Conservation (phyloP, 179 eudicot species). For the Monotropa hypopitys region DNA sequence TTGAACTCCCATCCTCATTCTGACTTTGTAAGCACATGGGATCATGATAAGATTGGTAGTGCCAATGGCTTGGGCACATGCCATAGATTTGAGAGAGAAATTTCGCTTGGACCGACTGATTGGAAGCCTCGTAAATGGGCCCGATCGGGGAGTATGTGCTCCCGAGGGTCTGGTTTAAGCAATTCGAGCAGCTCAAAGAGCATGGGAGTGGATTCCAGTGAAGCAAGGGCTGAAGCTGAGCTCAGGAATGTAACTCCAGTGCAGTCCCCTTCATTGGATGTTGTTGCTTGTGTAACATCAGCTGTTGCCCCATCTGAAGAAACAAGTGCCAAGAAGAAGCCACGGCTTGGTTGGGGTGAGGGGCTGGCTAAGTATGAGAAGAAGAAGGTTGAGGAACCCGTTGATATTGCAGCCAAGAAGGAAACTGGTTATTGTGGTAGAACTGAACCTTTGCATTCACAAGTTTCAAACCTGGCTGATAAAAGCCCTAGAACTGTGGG, state of each 20-base stretch:
- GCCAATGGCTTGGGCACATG: constrained; percentile 24
- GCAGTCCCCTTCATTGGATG: constrained; percentile 56
- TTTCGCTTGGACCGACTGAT: constrained; percentile 38
- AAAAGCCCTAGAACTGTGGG: constrained; percentile 52
- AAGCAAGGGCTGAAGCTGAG: constrained; percentile 33
- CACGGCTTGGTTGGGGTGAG: constrained; percentile 91
- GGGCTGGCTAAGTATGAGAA: constrained; percentile 92
- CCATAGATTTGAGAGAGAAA: constrained; percentile 42
- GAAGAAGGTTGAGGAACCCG: constrained; percentile 76
- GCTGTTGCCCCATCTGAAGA: constrained; percentile 39
- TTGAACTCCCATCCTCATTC: constrained; percentile 39
- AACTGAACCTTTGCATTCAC: constrained; percentile 33
- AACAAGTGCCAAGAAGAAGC: constrained; percentile 56
- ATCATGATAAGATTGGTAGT: constrained; percentile 35
- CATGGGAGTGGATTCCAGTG: constrained; percentile 36
- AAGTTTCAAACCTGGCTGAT: constrained; percentile 27
- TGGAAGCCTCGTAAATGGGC: constrained; percentile 88
- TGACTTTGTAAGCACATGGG: constrained; percentile 27
- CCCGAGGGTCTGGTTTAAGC: constrained; percentile 61
- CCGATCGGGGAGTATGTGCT: constrained; percentile 65
- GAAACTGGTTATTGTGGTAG: constrained; percentile 20
- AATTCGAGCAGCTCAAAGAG: constrained; percentile 68
- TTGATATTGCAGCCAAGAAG: constrained; percentile 34
- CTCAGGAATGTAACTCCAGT: constrained; percentile 27
- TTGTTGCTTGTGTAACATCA: constrained; percentile 29